phyloP scores from a whole-genome alignment of 768 basidiomycete species.

The Chlorophyllum brunneum region DNA sequence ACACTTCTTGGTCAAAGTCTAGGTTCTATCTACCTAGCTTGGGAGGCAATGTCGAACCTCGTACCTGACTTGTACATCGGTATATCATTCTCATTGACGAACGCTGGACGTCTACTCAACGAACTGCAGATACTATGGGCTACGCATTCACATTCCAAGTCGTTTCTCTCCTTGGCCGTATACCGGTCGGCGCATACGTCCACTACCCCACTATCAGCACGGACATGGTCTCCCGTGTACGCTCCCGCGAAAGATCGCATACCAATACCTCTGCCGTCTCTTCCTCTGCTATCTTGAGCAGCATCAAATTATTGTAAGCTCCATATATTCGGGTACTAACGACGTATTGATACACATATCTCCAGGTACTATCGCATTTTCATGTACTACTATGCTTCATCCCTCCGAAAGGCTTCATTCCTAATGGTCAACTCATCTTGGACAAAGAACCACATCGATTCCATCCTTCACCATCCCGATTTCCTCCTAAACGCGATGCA shows the following conservation, averaged over 20 bases:
- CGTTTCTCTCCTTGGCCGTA: constrained; percentile 55
- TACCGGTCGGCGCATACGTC: constrained; percentile 86
- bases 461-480: constrained; percentile 61
- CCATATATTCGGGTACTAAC: not conserved
- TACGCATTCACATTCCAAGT: constrained; percentile 92
- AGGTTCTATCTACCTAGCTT: constrained; percentile 80
- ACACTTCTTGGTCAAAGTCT: constrained; percentile 90
- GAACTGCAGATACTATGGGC: constrained; percentile 85
- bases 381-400: constrained; percentile 77
- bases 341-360: constrained; percentile 2
- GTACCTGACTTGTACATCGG: constrained; percentile 92
- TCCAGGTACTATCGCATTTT: constrained; percentile 84
- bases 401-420: constrained; percentile 70
- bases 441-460: constrained; percentile 83
- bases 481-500: constrained; percentile 44
- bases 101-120: not conserved
- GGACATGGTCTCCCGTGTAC: constrained; percentile 86
- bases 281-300: constrained; percentile 48
- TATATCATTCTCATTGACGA: constrained; percentile 26
- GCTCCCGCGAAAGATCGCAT: constrained; percentile 50
- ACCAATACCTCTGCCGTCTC: constrained; percentile 61
- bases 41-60: constrained; percentile 75
- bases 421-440: constrained; percentile 95
- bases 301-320: constrained; percentile 59
- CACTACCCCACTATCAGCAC: constrained; percentile 97